Conservation (phyloP, 805 yeast genomes). For the Metschnikowia kunwiensis region DNA sequence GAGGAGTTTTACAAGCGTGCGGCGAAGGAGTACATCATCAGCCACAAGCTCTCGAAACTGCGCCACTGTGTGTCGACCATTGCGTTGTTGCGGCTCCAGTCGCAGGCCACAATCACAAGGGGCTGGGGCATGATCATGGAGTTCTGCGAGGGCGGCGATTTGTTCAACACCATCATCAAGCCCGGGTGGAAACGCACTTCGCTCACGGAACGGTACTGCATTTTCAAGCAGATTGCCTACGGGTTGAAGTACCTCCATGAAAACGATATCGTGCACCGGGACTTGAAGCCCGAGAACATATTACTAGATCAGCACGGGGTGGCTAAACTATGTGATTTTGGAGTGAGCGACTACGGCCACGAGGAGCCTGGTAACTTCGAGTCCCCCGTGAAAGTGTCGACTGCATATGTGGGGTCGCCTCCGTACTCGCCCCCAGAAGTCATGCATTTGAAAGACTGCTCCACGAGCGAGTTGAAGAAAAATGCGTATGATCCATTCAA, state of each 20-base stretch:
- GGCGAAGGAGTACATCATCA: constrained; percentile 59
- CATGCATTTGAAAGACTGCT: constrained; percentile 44
- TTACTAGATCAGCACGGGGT: constrained; percentile 57
- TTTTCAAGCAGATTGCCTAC: constrained; percentile 63
- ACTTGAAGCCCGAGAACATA: constrained; percentile 73
- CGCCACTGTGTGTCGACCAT: constrained; percentile 59
- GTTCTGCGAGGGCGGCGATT: constrained; percentile 58
- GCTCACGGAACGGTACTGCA: constrained; percentile 54
- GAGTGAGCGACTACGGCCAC: constrained; percentile 67
- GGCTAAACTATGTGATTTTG: constrained; percentile 72
- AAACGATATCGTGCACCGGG: constrained; percentile 66
- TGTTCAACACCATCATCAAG: constrained; percentile 51
- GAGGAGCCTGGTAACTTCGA: constrained; percentile 47
- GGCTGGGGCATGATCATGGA: constrained; percentile 80
- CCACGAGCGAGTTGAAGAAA: constrained; percentile 30
- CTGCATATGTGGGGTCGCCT: constrained; percentile 69
- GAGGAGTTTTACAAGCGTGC: constrained; percentile 65
- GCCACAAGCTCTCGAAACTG: constrained; percentile 51
- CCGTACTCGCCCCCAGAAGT: constrained; percentile 83
- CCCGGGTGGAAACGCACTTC: constrained; percentile 58
- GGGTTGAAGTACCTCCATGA: constrained; percentile 65
- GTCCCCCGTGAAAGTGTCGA: constrained; percentile 38
- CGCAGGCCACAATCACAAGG: constrained; percentile 50
- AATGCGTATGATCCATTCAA: constrained; percentile 59
- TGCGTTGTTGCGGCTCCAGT: constrained; percentile 55